Percentiles rank a stretch among this genome's conserved stretches.
Conservation (phyloP, 1,139 yeast genomes). For the Wickerhamomyces sp. region DNA sequence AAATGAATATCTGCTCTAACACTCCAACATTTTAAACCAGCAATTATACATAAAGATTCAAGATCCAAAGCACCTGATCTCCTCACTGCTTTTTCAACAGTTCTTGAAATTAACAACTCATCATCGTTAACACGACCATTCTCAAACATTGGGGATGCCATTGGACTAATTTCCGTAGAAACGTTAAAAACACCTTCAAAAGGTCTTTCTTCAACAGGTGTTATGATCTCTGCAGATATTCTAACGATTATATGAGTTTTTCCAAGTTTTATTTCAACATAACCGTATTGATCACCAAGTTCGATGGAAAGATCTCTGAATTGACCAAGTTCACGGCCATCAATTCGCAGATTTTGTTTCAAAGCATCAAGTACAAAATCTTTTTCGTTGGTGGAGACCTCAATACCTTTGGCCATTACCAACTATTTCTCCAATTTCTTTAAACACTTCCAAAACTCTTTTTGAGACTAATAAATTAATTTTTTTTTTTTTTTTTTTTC, state of each 20-base stretch:
- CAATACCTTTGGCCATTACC: slow-evolving; percentile 53
- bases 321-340: slow-evolving; percentile 61
- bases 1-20: slow-evolving; percentile 86
- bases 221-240: slow-evolving; percentile 72
- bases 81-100: slow-evolving; percentile 86
- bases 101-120: slow-evolving; percentile 70
- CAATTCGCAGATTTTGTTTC: slow-evolving; percentile 57
- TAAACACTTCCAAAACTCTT: background rate
- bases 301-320: slow-evolving; percentile 58
- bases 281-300: slow-evolving; percentile 73
- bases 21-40: slow-evolving; percentile 89
- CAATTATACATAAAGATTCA: slow-evolving; percentile 84
- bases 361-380: slow-evolving; percentile 59
- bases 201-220: slow-evolving; percentile 88
- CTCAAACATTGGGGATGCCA: slow-evolving; percentile 85
- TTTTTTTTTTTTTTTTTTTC: too few species aligned
- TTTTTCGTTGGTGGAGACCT: slow-evolving; percentile 62
- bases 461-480: too few species aligned
- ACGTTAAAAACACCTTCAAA: slow-evolving; percentile 87
- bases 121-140: slow-evolving; percentile 64
- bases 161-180: slow-evolving; percentile 80
- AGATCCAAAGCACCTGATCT: slow-evolving; percentile 87
- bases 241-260: slow-evolving; percentile 69
- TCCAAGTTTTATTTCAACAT: slow-evolving; percentile 74
- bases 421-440: background rate